phyloP scores from a whole-genome alignment of 208 protist genomes.

The Leishmania tarentolae region DNA sequence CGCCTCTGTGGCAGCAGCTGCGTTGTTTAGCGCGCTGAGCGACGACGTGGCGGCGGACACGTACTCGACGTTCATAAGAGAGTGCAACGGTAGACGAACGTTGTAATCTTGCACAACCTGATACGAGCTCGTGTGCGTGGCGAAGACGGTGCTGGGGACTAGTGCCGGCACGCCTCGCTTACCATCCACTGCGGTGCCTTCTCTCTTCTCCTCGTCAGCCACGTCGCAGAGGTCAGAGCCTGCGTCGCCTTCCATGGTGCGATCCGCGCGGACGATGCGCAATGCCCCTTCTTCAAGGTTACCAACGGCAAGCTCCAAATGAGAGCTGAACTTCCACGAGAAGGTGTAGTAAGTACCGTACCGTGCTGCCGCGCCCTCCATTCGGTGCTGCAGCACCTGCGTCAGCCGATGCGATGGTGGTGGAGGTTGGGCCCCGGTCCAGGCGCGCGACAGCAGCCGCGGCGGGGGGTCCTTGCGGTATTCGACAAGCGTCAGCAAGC shows the following conservation, averaged over 20 bases:
- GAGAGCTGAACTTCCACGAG: slow-evolving; percentile 85
- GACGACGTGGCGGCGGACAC: slow-evolving; percentile 69
- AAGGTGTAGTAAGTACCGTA: slow-evolving; percentile 55
- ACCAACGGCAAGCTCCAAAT: slow-evolving; percentile 65
- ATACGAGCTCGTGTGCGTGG: not conserved
- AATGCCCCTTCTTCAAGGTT: slow-evolving; percentile 67
- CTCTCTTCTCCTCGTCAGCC: not conserved
- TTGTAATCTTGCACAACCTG: slow-evolving; percentile 36
- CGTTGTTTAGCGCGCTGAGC: slow-evolving; percentile 7
- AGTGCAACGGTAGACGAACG: slow-evolving; percentile 59
- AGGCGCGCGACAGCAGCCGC: slow-evolving; percentile 23
- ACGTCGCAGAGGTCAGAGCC: not conserved
- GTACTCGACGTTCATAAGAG: slow-evolving; percentile 81
- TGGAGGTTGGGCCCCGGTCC: slow-evolving; percentile 18
- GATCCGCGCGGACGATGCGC: slow-evolving; percentile 46
- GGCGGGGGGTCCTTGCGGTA: slow-evolving; percentile 25
- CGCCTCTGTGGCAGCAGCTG: not conserved
- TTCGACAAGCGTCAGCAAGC: slow-evolving; percentile 28
- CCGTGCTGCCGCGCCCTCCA: slow-evolving; percentile 25
- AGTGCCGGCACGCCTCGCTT: not conserved
- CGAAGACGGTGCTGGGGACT: not conserved
- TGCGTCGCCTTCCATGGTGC: not conserved
- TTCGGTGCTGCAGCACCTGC: slow-evolving; percentile 36
- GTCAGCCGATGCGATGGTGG: slow-evolving; percentile 25
- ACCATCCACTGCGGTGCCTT: slow-evolving; percentile 1